A percentile compares a stretch with the other conserved stretches of the same genome.
Conservation (phyloP, 371 early-diverging fungal species). For the Fennellomyces sp. region DNA sequence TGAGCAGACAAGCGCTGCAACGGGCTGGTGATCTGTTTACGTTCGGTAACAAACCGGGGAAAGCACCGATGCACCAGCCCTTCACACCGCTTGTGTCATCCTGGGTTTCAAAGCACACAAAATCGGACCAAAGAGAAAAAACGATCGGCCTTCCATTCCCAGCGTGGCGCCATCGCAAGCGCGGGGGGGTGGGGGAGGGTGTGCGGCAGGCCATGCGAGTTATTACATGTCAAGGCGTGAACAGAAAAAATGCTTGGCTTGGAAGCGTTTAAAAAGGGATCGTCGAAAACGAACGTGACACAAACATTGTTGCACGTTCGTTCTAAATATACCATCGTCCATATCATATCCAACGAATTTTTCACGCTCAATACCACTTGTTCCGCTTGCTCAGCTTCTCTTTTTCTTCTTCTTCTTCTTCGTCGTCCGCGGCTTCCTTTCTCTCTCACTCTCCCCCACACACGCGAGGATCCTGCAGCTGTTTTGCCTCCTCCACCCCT, state of each 20-base stretch:
- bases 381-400: not conserved
- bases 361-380: not conserved
- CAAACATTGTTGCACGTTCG: not conserved
- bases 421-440: not conserved
- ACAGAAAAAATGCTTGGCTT: too few species aligned
- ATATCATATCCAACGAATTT: not conserved
- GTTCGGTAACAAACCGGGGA: not conserved
- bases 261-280: not conserved
- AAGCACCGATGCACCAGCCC: not conserved
- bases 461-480: not conserved
- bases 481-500: not conserved
- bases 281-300: not conserved
- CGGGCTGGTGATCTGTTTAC: not conserved
- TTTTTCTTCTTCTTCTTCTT: not conserved
- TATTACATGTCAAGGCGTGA: too few species aligned
- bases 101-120: not conserved
- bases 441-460: not conserved
- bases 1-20: not conserved
- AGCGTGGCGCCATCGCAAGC: too few species aligned
- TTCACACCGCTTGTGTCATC: not conserved
- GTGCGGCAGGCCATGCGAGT: too few species aligned
- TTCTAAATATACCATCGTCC: not conserved
- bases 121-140: too few species aligned
- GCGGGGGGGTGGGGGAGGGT: too few species aligned
- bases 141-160: too few species aligned